Evolutionary conservation across 2,329 filamentous ascomycete species (phyloP).

Genomic region (Volutella citrinella): DNA sequence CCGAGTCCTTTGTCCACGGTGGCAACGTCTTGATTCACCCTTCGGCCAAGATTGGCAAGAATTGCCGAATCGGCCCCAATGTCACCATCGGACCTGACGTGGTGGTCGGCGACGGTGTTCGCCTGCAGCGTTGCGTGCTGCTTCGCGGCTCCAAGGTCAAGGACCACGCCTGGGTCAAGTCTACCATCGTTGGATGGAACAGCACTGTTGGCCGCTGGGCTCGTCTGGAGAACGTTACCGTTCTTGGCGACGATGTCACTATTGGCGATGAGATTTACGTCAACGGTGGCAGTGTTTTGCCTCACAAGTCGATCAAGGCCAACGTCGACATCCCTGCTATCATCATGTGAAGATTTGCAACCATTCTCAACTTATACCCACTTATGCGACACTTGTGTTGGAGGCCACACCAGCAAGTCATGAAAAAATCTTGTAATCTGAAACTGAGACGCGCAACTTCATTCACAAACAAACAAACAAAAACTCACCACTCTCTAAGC

Average conservation of each 20-base stretch:
- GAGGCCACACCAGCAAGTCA: conserved; percentile 19
- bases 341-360: conserved; percentile 53
- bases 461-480: conserved; percentile 18
- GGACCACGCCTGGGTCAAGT: conserved; percentile 99
- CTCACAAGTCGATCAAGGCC: conserved; percentile 98
- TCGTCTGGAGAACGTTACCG: conserved; percentile 95
- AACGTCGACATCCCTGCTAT: conserved; percentile 83
- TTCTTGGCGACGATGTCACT: conserved; percentile 94
- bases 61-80: conserved; percentile 96
- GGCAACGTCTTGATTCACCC: conserved; percentile 96
- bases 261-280: conserved; percentile 98
- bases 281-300: conserved; percentile 91
- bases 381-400: too few relatives aligned
- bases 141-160: conserved; percentile 90
- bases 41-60: conserved; percentile 93
- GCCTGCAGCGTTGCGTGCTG: conserved; percentile 88
- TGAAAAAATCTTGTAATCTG: conserved; percentile 15
- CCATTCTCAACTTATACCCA: conserved; percentile 4
- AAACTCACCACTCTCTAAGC: conserved; percentile 27
- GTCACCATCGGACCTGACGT: conserved; percentile 94
- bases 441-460: conserved; percentile 16
- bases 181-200: conserved; percentile 98
- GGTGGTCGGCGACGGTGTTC: conserved; percentile 88
- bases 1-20: conserved; percentile 79
- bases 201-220: conserved; percentile 95